Conservation (phyloP, 495 filamentous ascomycete species). For the Aspergillus egyptiacus region DNA sequence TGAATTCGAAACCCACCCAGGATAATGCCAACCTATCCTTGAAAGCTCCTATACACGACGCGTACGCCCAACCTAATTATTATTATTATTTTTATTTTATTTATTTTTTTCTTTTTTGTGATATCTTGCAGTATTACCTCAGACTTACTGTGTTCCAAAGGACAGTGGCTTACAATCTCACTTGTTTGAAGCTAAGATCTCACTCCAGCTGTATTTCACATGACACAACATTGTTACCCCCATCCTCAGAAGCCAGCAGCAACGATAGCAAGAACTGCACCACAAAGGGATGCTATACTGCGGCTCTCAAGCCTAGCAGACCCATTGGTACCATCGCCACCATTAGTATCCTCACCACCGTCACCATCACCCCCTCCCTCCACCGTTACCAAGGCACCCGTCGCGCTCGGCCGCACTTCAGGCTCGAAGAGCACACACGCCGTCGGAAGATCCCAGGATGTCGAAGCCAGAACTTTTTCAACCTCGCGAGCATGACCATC, state of each 20-base stretch:
- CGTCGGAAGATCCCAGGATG: slow-evolving; percentile 15
- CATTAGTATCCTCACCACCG: background rate
- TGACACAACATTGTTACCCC: background rate
- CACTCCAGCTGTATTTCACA: background rate
- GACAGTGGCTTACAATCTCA: too few species aligned
- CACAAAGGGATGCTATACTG: background rate
- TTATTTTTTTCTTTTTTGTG: too few species aligned
- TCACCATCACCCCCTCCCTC: background rate
- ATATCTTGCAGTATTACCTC: too few species aligned
- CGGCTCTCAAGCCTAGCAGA: background rate
- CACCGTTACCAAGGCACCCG: background rate
- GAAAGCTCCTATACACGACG: too few species aligned
- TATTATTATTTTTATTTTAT: too few species aligned
- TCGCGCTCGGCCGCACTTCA: background rate
- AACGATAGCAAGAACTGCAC: background rate
- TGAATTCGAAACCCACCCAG: too few species aligned
- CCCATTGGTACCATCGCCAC: background rate
- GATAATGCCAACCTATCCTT: too few species aligned
- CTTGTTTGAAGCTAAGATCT: too few species aligned
- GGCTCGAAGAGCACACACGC: slow-evolving; percentile 20
- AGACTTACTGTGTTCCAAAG: too few species aligned
- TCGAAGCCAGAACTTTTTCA: slow-evolving; percentile 6
- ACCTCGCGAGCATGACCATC: background rate
- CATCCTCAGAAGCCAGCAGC: slow-evolving; percentile 5
- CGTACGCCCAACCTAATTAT: too few species aligned